A percentile compares a stretch with the other conserved stretches of the same genome.
These are phyloP conservation scores for Oryza officinalis DNA, from an alignment of 176 grass and related monocot species.

Conservation along the genomic window DNA sequence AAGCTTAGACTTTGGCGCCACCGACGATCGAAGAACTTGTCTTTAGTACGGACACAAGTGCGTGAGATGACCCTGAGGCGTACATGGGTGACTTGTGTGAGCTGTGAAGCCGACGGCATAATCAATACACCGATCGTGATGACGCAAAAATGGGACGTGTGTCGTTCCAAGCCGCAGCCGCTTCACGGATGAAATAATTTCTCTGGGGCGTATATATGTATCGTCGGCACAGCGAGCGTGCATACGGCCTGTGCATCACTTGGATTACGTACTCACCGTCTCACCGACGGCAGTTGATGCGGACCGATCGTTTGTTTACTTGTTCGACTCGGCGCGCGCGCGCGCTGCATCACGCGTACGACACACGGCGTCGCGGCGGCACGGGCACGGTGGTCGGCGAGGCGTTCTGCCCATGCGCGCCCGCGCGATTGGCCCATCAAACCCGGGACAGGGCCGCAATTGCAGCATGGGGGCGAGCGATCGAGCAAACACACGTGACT, in stretches of 20 bases:
- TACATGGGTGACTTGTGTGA: background rate
- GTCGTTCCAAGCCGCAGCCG: background rate
- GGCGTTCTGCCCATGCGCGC: background rate
- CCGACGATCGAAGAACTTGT: background rate
- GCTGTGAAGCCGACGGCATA: background rate
- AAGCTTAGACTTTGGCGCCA: background rate
- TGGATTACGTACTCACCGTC: background rate
- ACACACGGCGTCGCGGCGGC: background rate
- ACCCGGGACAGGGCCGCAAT: background rate
- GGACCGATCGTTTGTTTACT: too few species aligned
- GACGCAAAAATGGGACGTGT: background rate
- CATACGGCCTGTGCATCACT: background rate
- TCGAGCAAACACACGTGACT: too few species aligned
- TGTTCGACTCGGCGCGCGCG: too few species aligned
- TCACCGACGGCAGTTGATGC: background rate
- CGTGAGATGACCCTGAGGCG: too few species aligned
- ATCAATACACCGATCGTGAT: background rate
- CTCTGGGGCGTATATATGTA: background rate
- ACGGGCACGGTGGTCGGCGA: background rate
- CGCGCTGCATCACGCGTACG: background rate
- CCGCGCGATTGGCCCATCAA: background rate
- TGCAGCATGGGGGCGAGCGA: too few species aligned
- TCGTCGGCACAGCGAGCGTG: too few species aligned
- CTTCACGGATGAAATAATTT: background rate
- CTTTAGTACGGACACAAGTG: background rate